Evolutionary conservation across 768 basidiomycete genomes (phyloP).

Genomic region (Terana coerulea): DNA sequence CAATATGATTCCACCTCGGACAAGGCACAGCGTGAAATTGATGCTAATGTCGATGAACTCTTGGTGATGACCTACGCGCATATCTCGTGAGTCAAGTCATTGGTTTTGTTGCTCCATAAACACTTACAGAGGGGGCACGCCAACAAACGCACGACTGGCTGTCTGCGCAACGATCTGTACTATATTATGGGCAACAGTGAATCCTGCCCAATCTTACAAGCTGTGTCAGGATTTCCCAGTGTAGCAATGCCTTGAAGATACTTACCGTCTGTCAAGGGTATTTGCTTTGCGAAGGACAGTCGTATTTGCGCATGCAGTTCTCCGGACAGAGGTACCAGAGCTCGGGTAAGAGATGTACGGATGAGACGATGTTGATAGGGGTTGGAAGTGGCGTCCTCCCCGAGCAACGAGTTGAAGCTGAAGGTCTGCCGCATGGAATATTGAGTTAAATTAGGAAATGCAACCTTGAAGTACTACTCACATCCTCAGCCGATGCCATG

Average conservation of each 20-base stretch:
- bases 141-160: slow-evolving; percentile 32
- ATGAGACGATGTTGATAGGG: slow-evolving; percentile 23
- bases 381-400: neutral
- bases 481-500: neutral
- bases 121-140: slow-evolving; percentile 30
- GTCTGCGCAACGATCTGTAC: slow-evolving; percentile 25
- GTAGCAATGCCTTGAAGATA: neutral
- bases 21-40: no score
- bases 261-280: slow-evolving; percentile 20
- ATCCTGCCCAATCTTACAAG: slow-evolving; percentile 28
- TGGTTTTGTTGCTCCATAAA: neutral
- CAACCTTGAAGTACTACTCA: neutral
- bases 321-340: slow-evolving; percentile 18
- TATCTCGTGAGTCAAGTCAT: no score
- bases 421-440: no score
- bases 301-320: slow-evolving; percentile 24
- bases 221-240: no score
- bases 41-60: no score
- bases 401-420: neutral
- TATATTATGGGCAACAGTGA: slow-evolving; percentile 17
- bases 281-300: slow-evolving; percentile 26
- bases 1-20: no score
- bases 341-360: slow-evolving; percentile 25
- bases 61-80: no score
- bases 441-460: no score